These are phyloP conservation scores for Colletotrichum gigasporum DNA, from an alignment of 2,329 filamentous ascomycete species.

Conservation along the genomic window DNA sequence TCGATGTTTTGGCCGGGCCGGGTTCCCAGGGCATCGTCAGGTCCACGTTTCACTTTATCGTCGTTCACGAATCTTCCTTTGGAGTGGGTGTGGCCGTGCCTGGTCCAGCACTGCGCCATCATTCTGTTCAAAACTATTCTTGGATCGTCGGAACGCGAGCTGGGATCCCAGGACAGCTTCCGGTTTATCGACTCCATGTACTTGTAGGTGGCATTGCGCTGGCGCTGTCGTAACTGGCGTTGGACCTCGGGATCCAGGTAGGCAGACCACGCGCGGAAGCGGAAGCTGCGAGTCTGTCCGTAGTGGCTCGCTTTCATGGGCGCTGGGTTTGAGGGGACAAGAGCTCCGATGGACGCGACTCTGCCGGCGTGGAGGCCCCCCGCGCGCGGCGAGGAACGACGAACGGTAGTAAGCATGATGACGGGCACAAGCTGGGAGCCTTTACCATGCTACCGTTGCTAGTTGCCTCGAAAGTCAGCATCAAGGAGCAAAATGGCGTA, in stretches of 20 bases:
- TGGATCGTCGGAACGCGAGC: slow-evolving; percentile 43
- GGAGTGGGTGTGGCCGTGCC: slow-evolving; percentile 36
- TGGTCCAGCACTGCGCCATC: slow-evolving; percentile 51
- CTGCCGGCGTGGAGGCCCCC: slow-evolving; percentile 36
- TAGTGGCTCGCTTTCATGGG: slow-evolving; percentile 35
- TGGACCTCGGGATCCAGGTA: slow-evolving; percentile 51
- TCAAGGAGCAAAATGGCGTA: neutral
- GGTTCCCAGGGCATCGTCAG: slow-evolving; percentile 47
- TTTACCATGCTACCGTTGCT: slow-evolving; percentile 20
- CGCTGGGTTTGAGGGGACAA: slow-evolving; percentile 12
- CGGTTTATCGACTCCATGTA: slow-evolving; percentile 56
- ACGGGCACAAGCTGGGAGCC: slow-evolving; percentile 9
- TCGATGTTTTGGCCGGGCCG: slow-evolving; percentile 53
- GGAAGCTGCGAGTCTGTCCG: slow-evolving; percentile 57
- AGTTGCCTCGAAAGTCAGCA: neutral
- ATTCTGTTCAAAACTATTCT: slow-evolving; percentile 51
- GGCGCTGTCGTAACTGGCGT: slow-evolving; percentile 54
- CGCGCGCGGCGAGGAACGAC: slow-evolving; percentile 40
- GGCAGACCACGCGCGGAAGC: slow-evolving; percentile 58
- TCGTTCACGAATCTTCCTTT: slow-evolving; percentile 45
- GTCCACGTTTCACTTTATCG: slow-evolving; percentile 46
- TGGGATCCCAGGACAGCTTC: slow-evolving; percentile 57
- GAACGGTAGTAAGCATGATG: slow-evolving; percentile 39
- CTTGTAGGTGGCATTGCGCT: slow-evolving; percentile 53
- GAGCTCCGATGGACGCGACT: slow-evolving; percentile 12